A percentile compares a stretch with the other conserved stretches of the same genome.
Evolutionary conservation across 169 alveolate genomes (phyloP).

Genomic region (Plasmodium sp.): DNA sequence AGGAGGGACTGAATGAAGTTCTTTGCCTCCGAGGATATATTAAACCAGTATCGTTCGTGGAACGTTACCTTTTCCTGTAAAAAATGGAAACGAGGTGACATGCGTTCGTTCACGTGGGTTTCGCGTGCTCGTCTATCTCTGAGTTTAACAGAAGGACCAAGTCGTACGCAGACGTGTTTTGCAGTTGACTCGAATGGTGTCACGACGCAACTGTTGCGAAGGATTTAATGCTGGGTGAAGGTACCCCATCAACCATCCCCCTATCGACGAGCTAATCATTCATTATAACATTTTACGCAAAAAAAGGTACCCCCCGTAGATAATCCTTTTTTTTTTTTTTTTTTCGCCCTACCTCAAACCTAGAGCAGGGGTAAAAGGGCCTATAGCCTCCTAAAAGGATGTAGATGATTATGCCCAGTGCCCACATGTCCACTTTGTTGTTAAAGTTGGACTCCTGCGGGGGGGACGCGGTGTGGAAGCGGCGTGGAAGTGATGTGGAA

Average conservation of each 20-base stretch:
- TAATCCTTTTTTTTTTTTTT: neutral
- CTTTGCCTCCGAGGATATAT: constrained; percentile 74
- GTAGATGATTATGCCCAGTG: constrained; percentile 75
- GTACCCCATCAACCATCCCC: neutral
- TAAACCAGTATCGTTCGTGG: constrained; percentile 79
- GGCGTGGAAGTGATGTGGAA: neutral
- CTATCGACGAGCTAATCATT: neutral
- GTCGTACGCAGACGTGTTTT: neutral
- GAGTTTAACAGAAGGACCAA: neutral
- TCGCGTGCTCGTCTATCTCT: neutral
- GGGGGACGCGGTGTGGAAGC: neutral
- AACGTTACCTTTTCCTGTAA: constrained; percentile 73
- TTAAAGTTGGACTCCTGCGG: constrained; percentile 69
- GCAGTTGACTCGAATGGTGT: neutral
- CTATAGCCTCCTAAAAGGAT: constrained; percentile 77
- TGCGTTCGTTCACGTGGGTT: neutral
- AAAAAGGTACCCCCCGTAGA: neutral
- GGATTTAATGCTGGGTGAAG: neutral
- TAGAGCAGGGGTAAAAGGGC: constrained; percentile 79
- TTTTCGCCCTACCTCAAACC: constrained; percentile 26
- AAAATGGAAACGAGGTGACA: neutral
- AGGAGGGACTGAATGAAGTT: constrained; percentile 73
- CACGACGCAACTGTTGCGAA: neutral
- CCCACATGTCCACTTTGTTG: constrained; percentile 79
- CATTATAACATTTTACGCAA: neutral